Conservation (phyloP, 2,329 filamentous ascomycete species). For the Colletotrichum phormii region DNA sequence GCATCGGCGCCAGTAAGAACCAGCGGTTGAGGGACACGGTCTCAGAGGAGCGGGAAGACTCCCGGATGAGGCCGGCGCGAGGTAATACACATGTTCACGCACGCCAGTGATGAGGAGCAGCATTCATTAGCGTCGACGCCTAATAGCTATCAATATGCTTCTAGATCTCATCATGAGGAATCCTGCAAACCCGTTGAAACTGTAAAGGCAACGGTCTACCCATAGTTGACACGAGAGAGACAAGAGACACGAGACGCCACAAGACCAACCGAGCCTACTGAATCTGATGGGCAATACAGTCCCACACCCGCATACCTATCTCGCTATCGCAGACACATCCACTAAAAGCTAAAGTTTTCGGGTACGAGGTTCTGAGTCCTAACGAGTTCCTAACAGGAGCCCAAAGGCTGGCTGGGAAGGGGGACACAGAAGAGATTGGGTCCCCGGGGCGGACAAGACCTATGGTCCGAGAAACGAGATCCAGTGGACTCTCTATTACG, state of each 20-base stretch:
- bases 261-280: background rate
- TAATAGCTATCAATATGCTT: background rate
- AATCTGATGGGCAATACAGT: background rate
- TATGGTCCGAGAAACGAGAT: background rate
- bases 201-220: background rate
- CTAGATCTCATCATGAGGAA: background rate
- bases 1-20: conserved; percentile 3
- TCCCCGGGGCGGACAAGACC: background rate
- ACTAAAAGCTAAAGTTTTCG: background rate
- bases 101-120: background rate
- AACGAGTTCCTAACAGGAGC: too few species aligned
- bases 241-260: background rate
- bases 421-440: background rate
- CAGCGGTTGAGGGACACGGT: background rate
- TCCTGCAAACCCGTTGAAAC: background rate
- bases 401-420: too few species aligned
- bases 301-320: background rate
- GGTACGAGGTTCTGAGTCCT: background rate
- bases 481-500: background rate
- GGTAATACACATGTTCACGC: background rate
- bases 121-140: background rate
- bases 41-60: background rate
- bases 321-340: background rate
- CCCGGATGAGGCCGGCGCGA: background rate
- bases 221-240: background rate